These are phyloP conservation scores for Pyrenochaeta sp. DNA, from an alignment of 2,329 filamentous ascomycete species.

Conservation along the genomic window DNA sequence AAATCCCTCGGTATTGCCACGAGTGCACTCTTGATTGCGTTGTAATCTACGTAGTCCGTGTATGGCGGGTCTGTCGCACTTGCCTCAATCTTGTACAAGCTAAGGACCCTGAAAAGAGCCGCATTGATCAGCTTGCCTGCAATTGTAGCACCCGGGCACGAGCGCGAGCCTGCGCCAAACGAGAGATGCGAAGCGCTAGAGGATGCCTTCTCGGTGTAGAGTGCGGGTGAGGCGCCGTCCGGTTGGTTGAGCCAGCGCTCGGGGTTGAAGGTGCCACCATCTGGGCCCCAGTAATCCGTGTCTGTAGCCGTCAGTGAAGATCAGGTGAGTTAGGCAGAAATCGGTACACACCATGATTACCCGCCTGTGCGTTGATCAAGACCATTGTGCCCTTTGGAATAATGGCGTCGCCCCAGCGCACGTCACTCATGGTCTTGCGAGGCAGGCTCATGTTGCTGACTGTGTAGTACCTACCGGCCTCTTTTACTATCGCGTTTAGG, in stretches of 20 bases:
- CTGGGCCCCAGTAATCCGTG: conserved; percentile 57
- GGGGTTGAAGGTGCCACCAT: conserved; percentile 57
- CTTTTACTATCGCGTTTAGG: conserved; percentile 58
- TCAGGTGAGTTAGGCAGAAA: conserved; percentile 50
- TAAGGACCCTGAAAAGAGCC: conserved; percentile 59
- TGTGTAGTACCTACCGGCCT: conserved; percentile 62
- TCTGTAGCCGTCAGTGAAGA: conserved; percentile 55
- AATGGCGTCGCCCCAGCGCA: conserved; percentile 60
- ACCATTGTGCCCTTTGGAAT: conserved; percentile 63
- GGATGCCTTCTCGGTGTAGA: conserved; percentile 30
- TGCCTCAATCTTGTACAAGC: conserved; percentile 59
- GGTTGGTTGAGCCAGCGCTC: conserved; percentile 54
- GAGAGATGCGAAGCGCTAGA: conserved; percentile 51
- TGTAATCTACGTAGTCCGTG: conserved; percentile 69
- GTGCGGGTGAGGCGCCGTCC: neutral
- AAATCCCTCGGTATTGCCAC: conserved; percentile 68
- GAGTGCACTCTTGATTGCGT: conserved; percentile 65
- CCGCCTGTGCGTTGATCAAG: conserved; percentile 63
- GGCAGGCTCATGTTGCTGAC: conserved; percentile 62
- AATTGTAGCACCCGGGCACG: conserved; percentile 61
- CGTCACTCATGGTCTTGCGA: conserved; percentile 58
- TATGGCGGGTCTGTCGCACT: conserved; percentile 61
- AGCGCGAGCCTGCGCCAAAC: conserved; percentile 61
- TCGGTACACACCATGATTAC: conserved; percentile 55
- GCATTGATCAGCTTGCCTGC: conserved; percentile 60